Evolutionary conservation across 1,139 yeast species (phyloP), one percentile per base, ranked within the genome.

Genomic region (Trichomonascaceae sp.): DNA sequence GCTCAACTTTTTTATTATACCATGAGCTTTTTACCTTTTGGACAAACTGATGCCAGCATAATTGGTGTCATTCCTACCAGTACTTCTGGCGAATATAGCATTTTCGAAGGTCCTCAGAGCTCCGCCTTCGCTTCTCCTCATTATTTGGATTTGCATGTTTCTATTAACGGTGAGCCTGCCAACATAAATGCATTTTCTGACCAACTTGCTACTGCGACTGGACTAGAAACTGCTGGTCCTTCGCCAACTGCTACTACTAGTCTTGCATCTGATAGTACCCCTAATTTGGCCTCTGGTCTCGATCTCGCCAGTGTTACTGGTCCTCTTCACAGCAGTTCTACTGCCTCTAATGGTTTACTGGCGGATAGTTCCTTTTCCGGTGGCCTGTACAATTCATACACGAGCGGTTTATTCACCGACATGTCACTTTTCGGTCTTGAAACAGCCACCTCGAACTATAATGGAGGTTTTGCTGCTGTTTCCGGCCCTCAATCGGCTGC

Each of bases 401-500:
- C 41, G n/a, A 49, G 36, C 5, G 38, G 51, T 24, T 55, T 30
- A 13, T 36, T 45, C 24, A 44, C 24, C 41, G 55, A 45, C 27
- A 53, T 51, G 41, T 36, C 55, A 27, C 44, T 47, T 20, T 47
- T 50, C 53, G 38, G 49, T 45, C 32, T 52, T 61, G 18, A 63
- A 53, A 3, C 39, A 56, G 24, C 46, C 56, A 50, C 51, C 17
- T 51, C 53, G 8, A 27, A 27, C 5, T 27, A 27, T 27, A 27
- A 27, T 27, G 32, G 32, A 7, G 32, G 32, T 8, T 27, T 27
- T 27, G 32, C 56, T 22, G 55, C 52, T 17, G 52, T 50, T 36
- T 49, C 44, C 1, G 57, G 57, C 39, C 58, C 53, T 24, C 55
- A 46, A 19, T 22, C 56, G 45, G 56, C 54, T 46, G 52, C 55